Base-by-base conservation (phyloP, 2,329 filamentous ascomycete genomes). In the Xylariaceae sp. region DNA sequence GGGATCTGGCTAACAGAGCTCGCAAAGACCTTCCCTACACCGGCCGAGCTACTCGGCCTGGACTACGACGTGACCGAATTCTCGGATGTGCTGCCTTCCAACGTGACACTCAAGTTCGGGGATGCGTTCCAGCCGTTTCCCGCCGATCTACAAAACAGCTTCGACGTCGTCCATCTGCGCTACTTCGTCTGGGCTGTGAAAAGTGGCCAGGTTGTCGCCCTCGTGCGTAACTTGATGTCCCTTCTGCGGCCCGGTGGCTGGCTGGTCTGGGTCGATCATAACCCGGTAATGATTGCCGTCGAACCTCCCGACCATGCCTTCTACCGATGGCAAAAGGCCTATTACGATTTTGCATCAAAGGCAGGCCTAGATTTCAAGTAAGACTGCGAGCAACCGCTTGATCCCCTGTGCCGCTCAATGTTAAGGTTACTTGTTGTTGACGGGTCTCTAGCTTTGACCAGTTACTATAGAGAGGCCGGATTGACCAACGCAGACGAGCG, bases 181-280 rank as follows among this genome's bases (percentile, higher is more conserved):
- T 11, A 7, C 7, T 7, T 24, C 21, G 11, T 7, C 21, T 24
- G 6, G 21, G 21, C 21, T 24, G 7, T 24, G 7, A 36, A 36
- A 15, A 21, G 9, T 3, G 34, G 34, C 7, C 14, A 36, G 5
- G 34, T 18, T 13, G 14, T 18, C 6, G 13, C 7, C 12, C 6
- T 36, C 9, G 12, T 29, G 7, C 15, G 27, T 6, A 36, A 36
- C 19, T 8, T 36, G n/a, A 36, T 36, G 34, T 27, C 18, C 3
- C 34, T 36, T 7, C 34, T 36, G 3, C 23, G 26, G 26, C 34
- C 34, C 5, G 34, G 34, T 12, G 34, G 34, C 12, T 36, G 18
- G 18, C 4, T 28, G 8, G 34, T 36, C 12, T 36, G 34, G 34
- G 18, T 9, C 18, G 34, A 36, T 13, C 26, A 18, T 9, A 23